phyloP scores from a whole-genome alignment of 345 rosid genomes.

The Eutrema yunnanense region DNA sequence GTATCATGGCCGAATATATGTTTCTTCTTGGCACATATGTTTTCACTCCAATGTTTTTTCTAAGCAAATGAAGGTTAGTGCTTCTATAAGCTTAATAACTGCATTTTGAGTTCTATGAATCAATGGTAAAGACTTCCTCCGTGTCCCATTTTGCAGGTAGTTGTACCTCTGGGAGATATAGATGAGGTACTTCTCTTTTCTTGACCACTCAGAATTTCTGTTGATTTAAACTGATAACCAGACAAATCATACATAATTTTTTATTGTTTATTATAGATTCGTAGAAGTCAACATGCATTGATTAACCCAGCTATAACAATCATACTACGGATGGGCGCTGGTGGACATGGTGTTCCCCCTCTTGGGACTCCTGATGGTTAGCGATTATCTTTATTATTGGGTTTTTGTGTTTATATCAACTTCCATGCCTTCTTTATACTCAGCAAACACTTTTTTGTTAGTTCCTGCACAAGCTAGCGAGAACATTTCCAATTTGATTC shows the following conservation, averaged over 20 bases:
- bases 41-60: conserved; percentile 98
- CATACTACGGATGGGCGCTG: conserved; percentile 95
- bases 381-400: conserved; percentile 24
- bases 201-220: neutral
- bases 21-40: conserved; percentile 97
- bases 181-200: conserved; percentile 61
- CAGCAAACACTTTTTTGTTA: neutral
- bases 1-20: conserved; percentile 98
- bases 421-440: neutral
- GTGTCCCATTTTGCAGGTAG: conserved; percentile 43
- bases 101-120: neutral
- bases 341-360: conserved; percentile 99
- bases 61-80: conserved; percentile 94
- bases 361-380: conserved; percentile 96
- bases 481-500: neutral
- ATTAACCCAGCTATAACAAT: conserved; percentile 96
- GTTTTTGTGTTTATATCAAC: neutral
- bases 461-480: neutral
- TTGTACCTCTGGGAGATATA: conserved; percentile 89
- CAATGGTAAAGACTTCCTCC: neutral
- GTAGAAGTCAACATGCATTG: conserved; percentile 94
- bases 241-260: neutral
- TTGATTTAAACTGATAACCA: neutral
- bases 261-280: conserved; percentile 48
- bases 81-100: neutral